phyloP scores from a whole-genome alignment of 495 filamentous ascomycete genomes.

The Aspergillus funiculosus region DNA sequence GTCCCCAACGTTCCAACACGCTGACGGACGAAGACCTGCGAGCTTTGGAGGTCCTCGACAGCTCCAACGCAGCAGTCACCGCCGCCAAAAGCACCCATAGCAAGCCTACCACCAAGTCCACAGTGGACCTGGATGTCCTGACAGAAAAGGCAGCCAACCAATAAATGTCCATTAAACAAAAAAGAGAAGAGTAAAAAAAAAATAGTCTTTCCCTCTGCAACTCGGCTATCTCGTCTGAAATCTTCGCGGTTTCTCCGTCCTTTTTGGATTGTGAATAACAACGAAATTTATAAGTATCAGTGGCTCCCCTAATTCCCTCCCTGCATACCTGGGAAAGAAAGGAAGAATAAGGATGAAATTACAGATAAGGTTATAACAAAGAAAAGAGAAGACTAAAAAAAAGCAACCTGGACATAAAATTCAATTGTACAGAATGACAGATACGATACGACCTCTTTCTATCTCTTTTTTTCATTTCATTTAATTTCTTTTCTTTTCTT shows the following conservation, averaged over 20 bases:
- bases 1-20: conserved; percentile 42
- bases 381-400: background rate
- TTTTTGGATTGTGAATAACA: too few relatives aligned
- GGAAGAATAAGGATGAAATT: too few relatives aligned
- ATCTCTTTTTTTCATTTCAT: background rate
- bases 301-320: too few relatives aligned
- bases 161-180: conserved; percentile 18
- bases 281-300: too few relatives aligned
- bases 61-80: conserved; percentile 13
- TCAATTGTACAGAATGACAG: conserved; percentile 11
- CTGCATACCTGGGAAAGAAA: too few relatives aligned
- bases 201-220: background rate
- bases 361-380: background rate
- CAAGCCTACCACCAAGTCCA: conserved; percentile 13
- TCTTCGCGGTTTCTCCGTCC: too few relatives aligned
- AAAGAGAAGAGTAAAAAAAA: background rate
- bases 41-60: conserved; percentile 37
- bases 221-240: too few relatives aligned
- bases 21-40: conserved; percentile 42
- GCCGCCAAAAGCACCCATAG: conserved; percentile 15
- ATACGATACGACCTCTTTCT: conserved; percentile 1
- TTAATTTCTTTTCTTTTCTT: too few relatives aligned
- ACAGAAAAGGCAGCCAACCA: conserved; percentile 31
- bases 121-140: conserved; percentile 36
- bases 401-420: too few relatives aligned